These are phyloP conservation scores for Trebouxiophyceae sp. DNA, from an alignment of 163 green algal genomes.

Conservation along the genomic window DNA sequence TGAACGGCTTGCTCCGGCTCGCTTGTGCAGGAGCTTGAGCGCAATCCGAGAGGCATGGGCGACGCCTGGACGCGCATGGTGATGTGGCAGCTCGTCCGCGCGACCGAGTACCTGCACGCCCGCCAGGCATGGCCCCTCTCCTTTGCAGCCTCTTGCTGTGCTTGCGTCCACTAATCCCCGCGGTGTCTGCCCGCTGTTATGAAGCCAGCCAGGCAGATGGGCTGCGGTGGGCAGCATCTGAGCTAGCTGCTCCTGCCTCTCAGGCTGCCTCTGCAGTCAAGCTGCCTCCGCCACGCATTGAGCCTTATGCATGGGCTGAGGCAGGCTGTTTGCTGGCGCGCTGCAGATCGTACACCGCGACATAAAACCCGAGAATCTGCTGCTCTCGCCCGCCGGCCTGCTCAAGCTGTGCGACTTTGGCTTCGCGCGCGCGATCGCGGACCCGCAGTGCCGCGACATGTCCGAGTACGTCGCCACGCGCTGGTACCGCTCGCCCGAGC, in stretches of 20 bases:
- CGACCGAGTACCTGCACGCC: slow-evolving; percentile 44
- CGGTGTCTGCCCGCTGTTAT: too few relatives aligned
- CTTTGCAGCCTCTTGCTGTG: too few relatives aligned
- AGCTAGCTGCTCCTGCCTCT: too few relatives aligned
- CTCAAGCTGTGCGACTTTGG: slow-evolving; percentile 91
- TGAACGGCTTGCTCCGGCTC: too few relatives aligned
- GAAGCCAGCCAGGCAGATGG: too few relatives aligned
- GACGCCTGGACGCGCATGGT: slow-evolving; percentile 7
- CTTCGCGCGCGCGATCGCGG: slow-evolving; percentile 57
- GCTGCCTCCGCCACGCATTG: background rate
- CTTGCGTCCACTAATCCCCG: too few relatives aligned
- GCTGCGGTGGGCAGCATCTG: too few relatives aligned
- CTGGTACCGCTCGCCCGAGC: slow-evolving; percentile 83
- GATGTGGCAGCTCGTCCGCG: slow-evolving; percentile 56
- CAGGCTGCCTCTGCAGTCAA: too few relatives aligned
- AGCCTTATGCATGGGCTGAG: background rate
- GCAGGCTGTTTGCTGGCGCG: background rate
- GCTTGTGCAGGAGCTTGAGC: slow-evolving; percentile 55
- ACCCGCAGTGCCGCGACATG: background rate
- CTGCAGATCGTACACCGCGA: slow-evolving; percentile 64
- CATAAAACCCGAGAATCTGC: slow-evolving; percentile 61
- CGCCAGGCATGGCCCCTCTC: too few relatives aligned
- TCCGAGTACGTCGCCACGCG: slow-evolving; percentile 77
- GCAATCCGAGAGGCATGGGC: slow-evolving; percentile 50
- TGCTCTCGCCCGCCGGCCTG: slow-evolving; percentile 35